These are phyloP conservation scores for Cairneyella variabilis DNA, from an alignment of 495 filamentous ascomycete species.

Conservation along the genomic window DNA sequence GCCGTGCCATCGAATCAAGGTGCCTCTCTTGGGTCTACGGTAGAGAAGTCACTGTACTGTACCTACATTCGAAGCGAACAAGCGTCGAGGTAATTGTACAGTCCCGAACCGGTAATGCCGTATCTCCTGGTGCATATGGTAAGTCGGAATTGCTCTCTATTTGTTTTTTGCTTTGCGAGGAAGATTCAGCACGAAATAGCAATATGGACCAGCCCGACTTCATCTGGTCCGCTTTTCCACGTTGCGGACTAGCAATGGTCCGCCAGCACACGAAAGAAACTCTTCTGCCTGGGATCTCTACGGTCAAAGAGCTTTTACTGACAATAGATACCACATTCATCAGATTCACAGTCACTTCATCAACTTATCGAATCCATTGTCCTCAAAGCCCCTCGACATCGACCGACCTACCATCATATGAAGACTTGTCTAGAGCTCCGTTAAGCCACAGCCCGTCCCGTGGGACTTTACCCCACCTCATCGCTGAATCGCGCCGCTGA, in stretches of 20 bases:
- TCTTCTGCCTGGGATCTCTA: not conserved
- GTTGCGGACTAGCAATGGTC: no score
- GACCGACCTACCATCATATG: no score
- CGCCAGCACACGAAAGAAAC: no score
- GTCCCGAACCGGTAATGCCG: not conserved
- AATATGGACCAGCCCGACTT: no score
- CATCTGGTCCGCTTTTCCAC: no score
- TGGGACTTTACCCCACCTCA: not conserved
- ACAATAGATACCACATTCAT: no score
- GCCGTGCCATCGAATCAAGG: not conserved
- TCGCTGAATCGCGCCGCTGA: slow-evolving; percentile 2
- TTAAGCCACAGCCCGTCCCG: slow-evolving; percentile 2
- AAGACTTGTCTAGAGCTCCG: not conserved
- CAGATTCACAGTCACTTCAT: no score
- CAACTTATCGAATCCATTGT: no score
- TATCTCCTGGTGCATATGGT: not conserved
- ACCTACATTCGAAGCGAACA: not conserved
- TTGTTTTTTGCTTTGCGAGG: no score
- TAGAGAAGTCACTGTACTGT: not conserved
- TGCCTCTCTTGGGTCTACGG: not conserved
- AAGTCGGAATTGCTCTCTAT: not conserved
- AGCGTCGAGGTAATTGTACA: not conserved
- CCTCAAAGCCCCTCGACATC: no score
- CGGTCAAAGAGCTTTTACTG: not conserved
- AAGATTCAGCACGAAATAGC: no score